These are phyloP conservation scores for Neopestalotiopsis sp. DNA, from an alignment of 2,329 filamentous ascomycete genomes.

Conservation along the genomic window DNA sequence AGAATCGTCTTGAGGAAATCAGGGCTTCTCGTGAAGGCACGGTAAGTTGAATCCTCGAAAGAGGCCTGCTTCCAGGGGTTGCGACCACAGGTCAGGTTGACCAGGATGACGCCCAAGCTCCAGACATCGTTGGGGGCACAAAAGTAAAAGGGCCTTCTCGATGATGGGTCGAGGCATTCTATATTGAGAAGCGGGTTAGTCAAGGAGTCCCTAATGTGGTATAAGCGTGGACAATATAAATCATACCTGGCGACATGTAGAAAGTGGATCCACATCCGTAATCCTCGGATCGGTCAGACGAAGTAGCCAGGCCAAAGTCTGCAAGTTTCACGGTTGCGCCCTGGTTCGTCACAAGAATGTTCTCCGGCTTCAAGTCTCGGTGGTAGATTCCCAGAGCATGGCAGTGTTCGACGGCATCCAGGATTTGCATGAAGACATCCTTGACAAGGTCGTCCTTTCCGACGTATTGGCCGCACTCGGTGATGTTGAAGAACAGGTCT, in stretches of 20 bases:
- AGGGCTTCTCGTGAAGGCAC: slow-evolving; percentile 82
- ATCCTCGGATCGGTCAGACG: slow-evolving; percentile 82
- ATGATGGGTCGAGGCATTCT: slow-evolving; percentile 88
- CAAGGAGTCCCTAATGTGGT: slow-evolving; percentile 20
- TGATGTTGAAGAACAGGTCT: slow-evolving; percentile 97
- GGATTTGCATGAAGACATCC: slow-evolving; percentile 88
- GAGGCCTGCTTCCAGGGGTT: slow-evolving; percentile 99
- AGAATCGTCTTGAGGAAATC: slow-evolving; percentile 93
- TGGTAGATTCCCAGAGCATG: slow-evolving; percentile 95
- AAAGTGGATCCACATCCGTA: slow-evolving; percentile 98
- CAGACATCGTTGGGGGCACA: slow-evolving; percentile 97
- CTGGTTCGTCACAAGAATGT: slow-evolving; percentile 88
- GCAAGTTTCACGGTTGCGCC: slow-evolving; percentile 93
- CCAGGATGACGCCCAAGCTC: slow-evolving; percentile 96
- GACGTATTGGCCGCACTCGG: slow-evolving; percentile 90
- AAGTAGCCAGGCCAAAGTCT: slow-evolving; percentile 94
- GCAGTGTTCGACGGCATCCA: slow-evolving; percentile 96
- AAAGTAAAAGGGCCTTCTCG: slow-evolving; percentile 79
- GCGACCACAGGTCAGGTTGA: slow-evolving; percentile 96
- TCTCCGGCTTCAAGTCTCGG: slow-evolving; percentile 96
- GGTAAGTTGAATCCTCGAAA: slow-evolving; percentile 91
- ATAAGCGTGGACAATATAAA: slow-evolving; percentile 21
- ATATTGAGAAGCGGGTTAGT: slow-evolving; percentile 30
- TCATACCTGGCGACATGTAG: slow-evolving; percentile 98
- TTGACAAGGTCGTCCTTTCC: slow-evolving; percentile 89